phyloP scores from a whole-genome alignment of 2,329 filamentous ascomycete species.

The Aspergillus sp. region DNA sequence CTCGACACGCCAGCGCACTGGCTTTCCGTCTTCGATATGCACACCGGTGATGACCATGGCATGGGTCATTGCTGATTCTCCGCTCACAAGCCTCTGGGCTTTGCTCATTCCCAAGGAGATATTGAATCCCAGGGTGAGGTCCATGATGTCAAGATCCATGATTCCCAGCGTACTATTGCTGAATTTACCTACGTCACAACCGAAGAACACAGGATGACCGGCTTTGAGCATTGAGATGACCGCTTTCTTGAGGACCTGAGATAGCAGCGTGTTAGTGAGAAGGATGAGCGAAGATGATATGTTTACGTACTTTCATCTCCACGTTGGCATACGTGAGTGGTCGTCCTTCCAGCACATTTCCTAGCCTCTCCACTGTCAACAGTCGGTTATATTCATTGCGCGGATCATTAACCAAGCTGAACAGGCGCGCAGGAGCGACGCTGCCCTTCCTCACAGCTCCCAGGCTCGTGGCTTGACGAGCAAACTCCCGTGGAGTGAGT shows the following conservation, averaged over 20 bases:
- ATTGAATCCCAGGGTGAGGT: conserved; percentile 84
- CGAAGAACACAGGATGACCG: conserved; percentile 83
- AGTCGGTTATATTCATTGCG: conserved; percentile 72
- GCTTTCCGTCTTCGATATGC: conserved; percentile 69
- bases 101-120: conserved; percentile 73
- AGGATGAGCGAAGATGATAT: background rate
- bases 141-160: conserved; percentile 75
- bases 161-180: conserved; percentile 68
- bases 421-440: conserved; percentile 45
- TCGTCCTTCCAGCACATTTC: conserved; percentile 77
- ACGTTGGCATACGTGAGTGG: conserved; percentile 83
- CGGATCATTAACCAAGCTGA: conserved; percentile 84
- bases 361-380: conserved; percentile 74
- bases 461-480: conserved; percentile 57
- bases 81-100: conserved; percentile 69
- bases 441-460: conserved; percentile 28
- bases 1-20: conserved; percentile 80
- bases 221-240: conserved; percentile 76
- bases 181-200: conserved; percentile 83
- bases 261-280: background rate
- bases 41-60: conserved; percentile 90
- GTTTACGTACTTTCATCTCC: conserved; percentile 53
- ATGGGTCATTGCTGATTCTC: conserved; percentile 84
- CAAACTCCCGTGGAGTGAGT: conserved; percentile 70
- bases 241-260: conserved; percentile 65